These are phyloP conservation scores for Leucocoprinus sp. DNA, from an alignment of 768 basidiomycete species.

Conservation along the genomic window DNA sequence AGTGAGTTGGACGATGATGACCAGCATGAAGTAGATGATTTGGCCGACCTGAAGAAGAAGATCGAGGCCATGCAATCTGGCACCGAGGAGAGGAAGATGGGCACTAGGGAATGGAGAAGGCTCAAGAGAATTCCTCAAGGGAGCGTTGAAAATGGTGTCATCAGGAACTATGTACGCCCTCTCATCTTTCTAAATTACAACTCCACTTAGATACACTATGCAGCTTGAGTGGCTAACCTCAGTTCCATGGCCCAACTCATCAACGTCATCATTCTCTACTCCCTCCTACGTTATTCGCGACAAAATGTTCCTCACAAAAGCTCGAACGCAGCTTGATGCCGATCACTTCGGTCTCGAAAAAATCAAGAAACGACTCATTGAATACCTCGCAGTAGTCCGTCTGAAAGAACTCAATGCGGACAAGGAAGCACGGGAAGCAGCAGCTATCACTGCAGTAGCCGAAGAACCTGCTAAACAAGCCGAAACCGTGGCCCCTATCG, in stretches of 20 bases:
- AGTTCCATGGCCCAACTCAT: slow-evolving; percentile 70
- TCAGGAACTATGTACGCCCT: slow-evolving; percentile 65
- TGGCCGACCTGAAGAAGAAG: slow-evolving; percentile 61
- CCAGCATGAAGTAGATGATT: slow-evolving; percentile 72
- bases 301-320: slow-evolving; percentile 61
- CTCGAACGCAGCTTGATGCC: slow-evolving; percentile 74
- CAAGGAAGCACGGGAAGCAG: too few species aligned
- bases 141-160: slow-evolving; percentile 86
- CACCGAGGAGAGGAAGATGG: slow-evolving; percentile 77
- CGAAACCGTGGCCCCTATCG: too few species aligned
- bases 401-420: too few species aligned
- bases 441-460: too few species aligned
- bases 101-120: slow-evolving; percentile 75
- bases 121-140: slow-evolving; percentile 84
- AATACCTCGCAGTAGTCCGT: too few species aligned
- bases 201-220: too few species aligned
- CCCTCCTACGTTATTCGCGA: too few species aligned
- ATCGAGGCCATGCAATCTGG: slow-evolving; percentile 69
- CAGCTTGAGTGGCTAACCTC: slow-evolving; percentile 86
- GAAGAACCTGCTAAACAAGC: too few species aligned
- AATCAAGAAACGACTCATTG: slow-evolving; percentile 85
- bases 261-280: slow-evolving; percentile 14
- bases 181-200: slow-evolving; percentile 7
- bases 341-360: slow-evolving; percentile 94
- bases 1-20: slow-evolving; percentile 72